These are phyloP conservation scores for Peronospora farinosa DNA, from an alignment of 352 stramenopile genomes.

Conservation along the genomic window DNA sequence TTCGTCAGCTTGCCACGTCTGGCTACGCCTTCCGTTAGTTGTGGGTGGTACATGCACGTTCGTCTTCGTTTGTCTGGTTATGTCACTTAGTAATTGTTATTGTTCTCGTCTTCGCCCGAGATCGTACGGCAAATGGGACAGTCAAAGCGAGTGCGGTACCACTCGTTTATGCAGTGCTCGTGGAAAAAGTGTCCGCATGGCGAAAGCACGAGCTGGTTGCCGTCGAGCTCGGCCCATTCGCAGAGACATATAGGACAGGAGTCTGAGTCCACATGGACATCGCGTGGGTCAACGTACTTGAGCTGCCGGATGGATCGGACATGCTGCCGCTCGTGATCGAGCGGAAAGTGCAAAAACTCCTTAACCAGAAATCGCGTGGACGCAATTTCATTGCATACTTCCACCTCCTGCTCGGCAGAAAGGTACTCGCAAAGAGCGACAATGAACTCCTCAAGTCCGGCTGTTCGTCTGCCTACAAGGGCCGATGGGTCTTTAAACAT, in stretches of 20 bases:
- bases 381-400: constrained; percentile 60
- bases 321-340: constrained; percentile 77
- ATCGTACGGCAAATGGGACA: constrained; percentile 86
- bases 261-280: constrained; percentile 76
- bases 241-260: constrained; percentile 79
- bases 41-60: constrained; percentile 1
- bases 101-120: constrained; percentile 42
- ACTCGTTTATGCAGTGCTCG: constrained; percentile 86
- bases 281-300: constrained; percentile 78
- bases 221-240: constrained; percentile 79
- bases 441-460: constrained; percentile 73
- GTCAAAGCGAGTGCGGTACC: constrained; percentile 83
- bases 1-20: constrained; percentile 5
- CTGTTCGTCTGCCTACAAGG: constrained; percentile 56
- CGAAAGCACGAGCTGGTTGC: constrained; percentile 74
- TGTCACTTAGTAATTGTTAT: constrained; percentile 18
- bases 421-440: constrained; percentile 70
- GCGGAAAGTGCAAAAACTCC: constrained; percentile 76
- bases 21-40: constrained; percentile 3
- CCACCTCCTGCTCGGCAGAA: constrained; percentile 36
- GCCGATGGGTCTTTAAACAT: constrained; percentile 67
- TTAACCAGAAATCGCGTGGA: constrained; percentile 69
- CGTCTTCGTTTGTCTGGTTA: constrained; percentile 3
- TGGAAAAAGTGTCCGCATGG: constrained; percentile 84
- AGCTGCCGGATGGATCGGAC: constrained; percentile 74